Evolutionary conservation across 2,329 filamentous ascomycete genomes (phyloP).

Genomic region (Apiospora sp.): DNA sequence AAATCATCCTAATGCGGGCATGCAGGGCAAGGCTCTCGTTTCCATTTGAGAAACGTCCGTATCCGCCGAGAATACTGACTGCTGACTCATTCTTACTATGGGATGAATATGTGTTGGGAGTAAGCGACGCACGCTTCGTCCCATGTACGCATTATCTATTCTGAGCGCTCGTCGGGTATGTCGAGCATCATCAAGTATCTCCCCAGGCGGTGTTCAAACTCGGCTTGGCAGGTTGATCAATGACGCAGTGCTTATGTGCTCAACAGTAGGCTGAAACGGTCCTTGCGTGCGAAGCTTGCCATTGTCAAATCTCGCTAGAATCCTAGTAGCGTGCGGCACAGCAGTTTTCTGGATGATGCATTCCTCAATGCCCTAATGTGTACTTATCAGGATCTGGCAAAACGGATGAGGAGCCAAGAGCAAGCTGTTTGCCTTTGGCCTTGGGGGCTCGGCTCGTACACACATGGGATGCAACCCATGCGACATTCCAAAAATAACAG

Average conservation of each 20-base stretch:
- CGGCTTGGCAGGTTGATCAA: conserved; percentile 12
- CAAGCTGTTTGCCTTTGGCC: neutral
- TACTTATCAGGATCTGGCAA: neutral
- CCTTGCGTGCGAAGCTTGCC: neutral
- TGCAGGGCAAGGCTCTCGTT: neutral
- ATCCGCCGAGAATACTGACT: neutral
- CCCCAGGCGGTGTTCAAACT: neutral
- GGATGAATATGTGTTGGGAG: neutral
- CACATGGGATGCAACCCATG: conserved; percentile 1
- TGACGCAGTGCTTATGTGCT: neutral
- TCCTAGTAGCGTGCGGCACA: neutral
- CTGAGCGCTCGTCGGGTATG: neutral
- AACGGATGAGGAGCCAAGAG: neutral
- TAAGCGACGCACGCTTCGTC: neutral
- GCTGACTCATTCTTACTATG: conserved; percentile 1
- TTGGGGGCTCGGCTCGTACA: neutral
- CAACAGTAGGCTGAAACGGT: neutral
- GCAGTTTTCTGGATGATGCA: neutral
- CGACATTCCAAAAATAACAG: conserved; percentile 6
- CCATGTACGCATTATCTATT: neutral
- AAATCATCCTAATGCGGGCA: neutral
- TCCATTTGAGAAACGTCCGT: neutral
- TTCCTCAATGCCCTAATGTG: neutral
- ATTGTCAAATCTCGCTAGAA: conserved; percentile 9
- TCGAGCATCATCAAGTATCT: neutral